These are phyloP conservation scores for Cryptosporidium viatorum DNA, from an alignment of 169 alveolate genomes.

Conservation along the genomic window DNA sequence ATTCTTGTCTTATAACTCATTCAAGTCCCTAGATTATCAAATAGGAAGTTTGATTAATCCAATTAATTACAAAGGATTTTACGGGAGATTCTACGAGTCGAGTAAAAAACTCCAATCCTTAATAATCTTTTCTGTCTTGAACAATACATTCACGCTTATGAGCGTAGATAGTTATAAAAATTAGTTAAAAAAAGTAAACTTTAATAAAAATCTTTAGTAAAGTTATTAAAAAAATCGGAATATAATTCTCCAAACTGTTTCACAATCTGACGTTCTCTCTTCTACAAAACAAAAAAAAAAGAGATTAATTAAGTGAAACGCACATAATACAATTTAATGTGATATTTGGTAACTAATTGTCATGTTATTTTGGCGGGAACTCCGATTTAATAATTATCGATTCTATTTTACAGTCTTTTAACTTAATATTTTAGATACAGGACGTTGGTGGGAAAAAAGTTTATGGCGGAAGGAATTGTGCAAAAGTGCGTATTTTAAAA, in stretches of 20 bases:
- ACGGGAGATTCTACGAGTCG: neutral
- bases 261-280: neutral
- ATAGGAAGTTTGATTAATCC: neutral
- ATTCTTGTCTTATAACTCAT: conserved; percentile 8
- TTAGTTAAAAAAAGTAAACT: neutral
- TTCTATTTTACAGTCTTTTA: neutral
- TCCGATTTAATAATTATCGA: neutral
- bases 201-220: neutral
- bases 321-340: neutral
- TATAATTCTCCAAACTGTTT: neutral
- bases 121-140: neutral
- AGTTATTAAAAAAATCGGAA: neutral
- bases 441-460: conserved; percentile 35
- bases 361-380: conserved; percentile 18
- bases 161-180: conserved; percentile 2
- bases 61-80: neutral
- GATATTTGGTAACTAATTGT: neutral
- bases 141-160: conserved; percentile 2
- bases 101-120: conserved; percentile 12
- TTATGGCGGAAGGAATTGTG: conserved; percentile 20
- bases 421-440: conserved; percentile 5
- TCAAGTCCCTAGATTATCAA: neutral
- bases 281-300: neutral
- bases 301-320: neutral
- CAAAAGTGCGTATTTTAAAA: neutral